Conservation (phyloP, 148 eudicot genomes). For the Chenopodium berlandieri region DNA sequence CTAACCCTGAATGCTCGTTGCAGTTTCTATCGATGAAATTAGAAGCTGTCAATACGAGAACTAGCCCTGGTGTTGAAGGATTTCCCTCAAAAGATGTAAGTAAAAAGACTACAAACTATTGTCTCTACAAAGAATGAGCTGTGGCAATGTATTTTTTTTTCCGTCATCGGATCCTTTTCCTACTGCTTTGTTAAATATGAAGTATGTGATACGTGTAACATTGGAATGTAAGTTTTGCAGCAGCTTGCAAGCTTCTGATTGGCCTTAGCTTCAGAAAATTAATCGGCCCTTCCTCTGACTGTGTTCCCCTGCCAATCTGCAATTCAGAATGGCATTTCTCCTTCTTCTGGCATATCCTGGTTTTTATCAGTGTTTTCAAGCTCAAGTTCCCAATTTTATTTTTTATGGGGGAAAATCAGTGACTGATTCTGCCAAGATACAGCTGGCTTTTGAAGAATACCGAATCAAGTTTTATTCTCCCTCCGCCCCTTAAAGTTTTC, state of each 20-base stretch:
- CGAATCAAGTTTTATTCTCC: background rate
- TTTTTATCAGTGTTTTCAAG: background rate
- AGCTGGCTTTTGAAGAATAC: background rate
- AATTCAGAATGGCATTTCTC: background rate
- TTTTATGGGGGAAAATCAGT: background rate
- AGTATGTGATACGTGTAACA: background rate
- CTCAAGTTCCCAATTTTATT: background rate
- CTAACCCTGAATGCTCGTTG: slow-evolving; percentile 21
- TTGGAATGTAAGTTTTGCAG: background rate
- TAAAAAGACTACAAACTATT: background rate
- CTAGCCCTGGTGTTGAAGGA: slow-evolving; percentile 56
- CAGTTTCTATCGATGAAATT: slow-evolving; percentile 94
- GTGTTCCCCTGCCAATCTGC: background rate
- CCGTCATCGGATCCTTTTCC: background rate
- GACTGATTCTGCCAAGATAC: background rate
- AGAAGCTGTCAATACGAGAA: slow-evolving; percentile 81
- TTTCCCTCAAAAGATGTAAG: slow-evolving; percentile 87
- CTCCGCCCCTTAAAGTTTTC: no score
- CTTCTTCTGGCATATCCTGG: background rate
- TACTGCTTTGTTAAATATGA: background rate
- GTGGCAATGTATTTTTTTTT: background rate
- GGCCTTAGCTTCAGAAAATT: background rate
- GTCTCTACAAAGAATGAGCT: background rate
- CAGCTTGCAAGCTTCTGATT: background rate
- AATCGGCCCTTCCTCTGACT: background rate